Evolutionary conservation across 345 rosid genomes (phyloP).

Genomic region (Trapa incisa): DNA sequence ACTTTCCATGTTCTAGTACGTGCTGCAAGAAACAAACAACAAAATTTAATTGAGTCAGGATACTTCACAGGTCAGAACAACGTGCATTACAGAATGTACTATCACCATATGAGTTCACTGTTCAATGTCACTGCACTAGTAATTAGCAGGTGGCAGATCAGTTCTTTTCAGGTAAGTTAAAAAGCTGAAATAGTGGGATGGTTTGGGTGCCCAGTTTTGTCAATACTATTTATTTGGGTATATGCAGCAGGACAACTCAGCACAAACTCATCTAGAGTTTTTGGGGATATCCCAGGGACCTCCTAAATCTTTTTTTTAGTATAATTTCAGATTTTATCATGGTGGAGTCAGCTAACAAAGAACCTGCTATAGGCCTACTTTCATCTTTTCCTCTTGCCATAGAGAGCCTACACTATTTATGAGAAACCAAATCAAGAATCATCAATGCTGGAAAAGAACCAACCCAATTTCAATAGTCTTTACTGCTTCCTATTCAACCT

Average conservation of each 20-base stretch:
- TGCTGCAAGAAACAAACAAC: slow-evolving; percentile 39
- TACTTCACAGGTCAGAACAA: neutral
- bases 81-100: neutral
- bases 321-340: too few species aligned
- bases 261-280: too few species aligned
- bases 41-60: neutral
- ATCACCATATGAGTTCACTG: neutral
- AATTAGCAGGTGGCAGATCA: neutral
- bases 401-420: neutral
- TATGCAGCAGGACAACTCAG: too few species aligned
- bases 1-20: slow-evolving; percentile 78
- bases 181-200: too few species aligned
- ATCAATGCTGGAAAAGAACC: neutral
- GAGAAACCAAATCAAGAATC: neutral
- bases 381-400: neutral
- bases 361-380: neutral
- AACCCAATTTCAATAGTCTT: too few species aligned
- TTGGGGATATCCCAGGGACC: too few species aligned
- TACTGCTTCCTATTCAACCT: neutral
- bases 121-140: neutral
- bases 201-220: too few species aligned
- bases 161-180: too few species aligned
- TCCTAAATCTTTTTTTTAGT: too few species aligned
- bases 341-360: neutral
- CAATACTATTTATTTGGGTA: too few species aligned